Evolutionary conservation across 306 rosid species (phyloP).

Genomic region (Cucumis melo): DNA sequence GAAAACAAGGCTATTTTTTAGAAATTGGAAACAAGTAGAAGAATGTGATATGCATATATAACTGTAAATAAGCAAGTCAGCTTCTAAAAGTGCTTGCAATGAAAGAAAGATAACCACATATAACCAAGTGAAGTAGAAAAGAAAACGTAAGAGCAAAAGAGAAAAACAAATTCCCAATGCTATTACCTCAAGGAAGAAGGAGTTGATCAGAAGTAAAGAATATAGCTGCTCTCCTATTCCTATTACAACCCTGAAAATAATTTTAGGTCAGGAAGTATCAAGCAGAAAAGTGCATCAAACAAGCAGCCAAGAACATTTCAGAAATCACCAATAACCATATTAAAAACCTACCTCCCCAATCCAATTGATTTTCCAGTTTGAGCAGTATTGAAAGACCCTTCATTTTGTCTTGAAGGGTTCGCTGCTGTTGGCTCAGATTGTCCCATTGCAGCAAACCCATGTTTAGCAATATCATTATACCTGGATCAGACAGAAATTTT

Average conservation of each 20-base stretch:
- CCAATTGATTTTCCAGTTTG: conserved; percentile 41
- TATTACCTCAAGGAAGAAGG: conserved; percentile 80
- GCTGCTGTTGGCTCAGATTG: conserved; percentile 26
- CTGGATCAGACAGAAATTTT: conserved; percentile 23
- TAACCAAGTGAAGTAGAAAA: neutral
- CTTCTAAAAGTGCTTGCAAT: neutral
- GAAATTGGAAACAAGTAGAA: neutral
- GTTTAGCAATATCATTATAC: conserved; percentile 91
- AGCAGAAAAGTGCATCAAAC: neutral
- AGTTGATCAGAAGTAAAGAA: conserved; percentile 52
- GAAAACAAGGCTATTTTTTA: conserved; percentile 15
- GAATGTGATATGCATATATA: neutral
- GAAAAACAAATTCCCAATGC: neutral
- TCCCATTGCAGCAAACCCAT: conserved; percentile 80
- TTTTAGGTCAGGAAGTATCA: conserved; percentile 7
- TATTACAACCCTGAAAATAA: conserved; percentile 53
- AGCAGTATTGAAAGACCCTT: conserved; percentile 18
- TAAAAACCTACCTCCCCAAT: conserved; percentile 55
- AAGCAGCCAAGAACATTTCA: neutral
- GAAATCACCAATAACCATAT: conserved; percentile 4
- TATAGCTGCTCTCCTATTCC: conserved; percentile 70
- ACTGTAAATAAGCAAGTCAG: neutral
- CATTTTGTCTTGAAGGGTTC: conserved; percentile 29
- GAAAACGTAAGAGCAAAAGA: neutral
- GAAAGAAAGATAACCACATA: conserved; percentile 4